phyloP scores from a whole-genome alignment of 2,329 filamentous ascomycete genomes.

The Penicillium sp. region DNA sequence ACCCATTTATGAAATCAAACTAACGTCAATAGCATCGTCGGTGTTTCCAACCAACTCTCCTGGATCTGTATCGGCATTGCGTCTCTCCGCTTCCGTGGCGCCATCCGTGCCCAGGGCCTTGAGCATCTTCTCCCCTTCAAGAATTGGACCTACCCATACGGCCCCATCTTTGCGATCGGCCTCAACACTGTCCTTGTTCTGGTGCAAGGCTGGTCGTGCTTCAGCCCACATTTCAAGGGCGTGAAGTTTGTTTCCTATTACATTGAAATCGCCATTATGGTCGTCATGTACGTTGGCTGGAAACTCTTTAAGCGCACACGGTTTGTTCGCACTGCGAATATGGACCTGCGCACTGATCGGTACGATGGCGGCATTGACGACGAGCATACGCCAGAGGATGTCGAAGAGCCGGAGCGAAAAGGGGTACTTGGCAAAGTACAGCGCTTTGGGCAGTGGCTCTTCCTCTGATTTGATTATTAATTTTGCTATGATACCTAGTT shows the following conservation, averaged over 20 bases:
- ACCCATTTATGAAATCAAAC: background rate
- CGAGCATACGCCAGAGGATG: constrained; percentile 29
- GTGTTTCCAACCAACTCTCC: constrained; percentile 66
- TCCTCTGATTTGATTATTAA: constrained; percentile 27
- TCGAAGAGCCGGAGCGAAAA: constrained; percentile 14
- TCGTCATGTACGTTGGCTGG: constrained; percentile 57
- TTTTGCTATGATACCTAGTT: background rate
- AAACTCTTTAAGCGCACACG: constrained; percentile 52
- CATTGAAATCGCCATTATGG: constrained; percentile 62
- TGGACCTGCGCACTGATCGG: constrained; percentile 55
- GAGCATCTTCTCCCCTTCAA: constrained; percentile 63
- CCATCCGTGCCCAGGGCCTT: constrained; percentile 57
- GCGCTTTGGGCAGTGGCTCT: constrained; percentile 40
- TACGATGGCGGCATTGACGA: constrained; percentile 29
- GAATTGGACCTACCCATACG: constrained; percentile 67
- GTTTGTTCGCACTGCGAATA: constrained; percentile 47
- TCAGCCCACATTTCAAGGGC: constrained; percentile 58
- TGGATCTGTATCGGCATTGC: constrained; percentile 65
- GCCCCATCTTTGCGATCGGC: constrained; percentile 57
- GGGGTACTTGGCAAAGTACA: constrained; percentile 25
- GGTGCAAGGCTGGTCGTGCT: constrained; percentile 61
- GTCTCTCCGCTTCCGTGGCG: constrained; percentile 64
- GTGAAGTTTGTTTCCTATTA: constrained; percentile 66
- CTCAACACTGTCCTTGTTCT: constrained; percentile 62
- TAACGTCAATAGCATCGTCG: constrained; percentile 53